A percentile compares a stretch with the other conserved stretches of the same genome.
phyloP scores from a whole-genome alignment of 2,329 filamentous ascomycete genomes.

The Stemphylium lycopersici region DNA sequence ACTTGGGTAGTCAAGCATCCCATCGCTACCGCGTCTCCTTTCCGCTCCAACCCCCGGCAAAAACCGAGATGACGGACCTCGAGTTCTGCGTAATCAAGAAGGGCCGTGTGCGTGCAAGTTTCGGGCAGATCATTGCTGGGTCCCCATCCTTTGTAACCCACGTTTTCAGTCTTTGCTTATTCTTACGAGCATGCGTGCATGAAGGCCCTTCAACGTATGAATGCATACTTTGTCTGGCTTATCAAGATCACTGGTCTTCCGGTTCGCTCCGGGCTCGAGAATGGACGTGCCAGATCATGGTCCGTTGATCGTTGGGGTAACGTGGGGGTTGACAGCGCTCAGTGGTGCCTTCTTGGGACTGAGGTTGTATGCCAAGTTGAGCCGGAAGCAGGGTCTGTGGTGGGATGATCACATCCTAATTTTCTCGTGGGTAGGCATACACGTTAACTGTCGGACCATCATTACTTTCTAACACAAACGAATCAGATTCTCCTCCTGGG shows the following conservation, averaged over 20 bases:
- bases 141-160: neutral
- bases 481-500: slow-evolving; percentile 29
- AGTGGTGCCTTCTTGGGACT: slow-evolving; percentile 30
- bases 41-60: neutral
- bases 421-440: slow-evolving; percentile 29
- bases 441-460: neutral
- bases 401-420: slow-evolving; percentile 40
- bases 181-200: neutral
- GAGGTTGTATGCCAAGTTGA: slow-evolving; percentile 36
- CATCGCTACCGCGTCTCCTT: slow-evolving; percentile 1
- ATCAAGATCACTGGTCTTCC: slow-evolving; percentile 5
- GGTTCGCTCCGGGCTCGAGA: neutral
- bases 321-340: slow-evolving; percentile 33
- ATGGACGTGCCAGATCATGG: slow-evolving; percentile 31
- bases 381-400: slow-evolving; percentile 33
- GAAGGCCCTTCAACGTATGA: neutral
- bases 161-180: neutral
- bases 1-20: slow-evolving; percentile 1
- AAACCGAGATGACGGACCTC: slow-evolving; percentile 3
- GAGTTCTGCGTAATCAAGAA: slow-evolving; percentile 1
- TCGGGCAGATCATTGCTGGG: slow-evolving; percentile 5
- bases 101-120: neutral
- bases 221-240: neutral
- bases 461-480: neutral
- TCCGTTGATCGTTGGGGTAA: slow-evolving; percentile 30